These are phyloP conservation scores for Diospyros lotus DNA, from an alignment of 148 eudicot genomes.

Conservation along the genomic window DNA sequence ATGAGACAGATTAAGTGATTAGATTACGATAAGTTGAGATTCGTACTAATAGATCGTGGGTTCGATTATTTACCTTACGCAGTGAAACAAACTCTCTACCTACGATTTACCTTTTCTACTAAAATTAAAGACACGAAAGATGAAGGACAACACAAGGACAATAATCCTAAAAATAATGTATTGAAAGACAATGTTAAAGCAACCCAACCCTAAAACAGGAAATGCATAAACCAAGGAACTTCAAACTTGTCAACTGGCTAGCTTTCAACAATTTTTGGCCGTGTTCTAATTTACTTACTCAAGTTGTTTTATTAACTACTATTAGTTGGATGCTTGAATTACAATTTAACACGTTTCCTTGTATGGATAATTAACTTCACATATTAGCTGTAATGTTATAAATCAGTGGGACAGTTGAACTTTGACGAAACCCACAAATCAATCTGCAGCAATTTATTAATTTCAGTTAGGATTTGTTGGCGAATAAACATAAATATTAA, in stretches of 20 bases:
- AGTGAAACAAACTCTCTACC: no score
- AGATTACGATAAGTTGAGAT: no score
- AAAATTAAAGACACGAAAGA: no score
- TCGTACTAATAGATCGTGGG: no score
- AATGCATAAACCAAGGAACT: background rate
- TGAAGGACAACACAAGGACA: no score
- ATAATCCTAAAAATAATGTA: no score
- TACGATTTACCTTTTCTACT: no score
- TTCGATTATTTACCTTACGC: no score
- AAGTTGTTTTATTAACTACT: no score
- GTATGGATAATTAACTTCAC: background rate
- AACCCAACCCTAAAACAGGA: background rate
- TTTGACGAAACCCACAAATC: background rate
- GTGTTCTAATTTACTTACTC: no score
- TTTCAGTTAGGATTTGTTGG: conserved; percentile 2
- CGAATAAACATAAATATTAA: background rate
- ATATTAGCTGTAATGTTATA: conserved; percentile 29
- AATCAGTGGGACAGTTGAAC: conserved; percentile 26
- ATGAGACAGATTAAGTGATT: no score
- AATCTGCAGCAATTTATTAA: conserved; percentile 6
- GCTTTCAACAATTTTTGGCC: background rate
- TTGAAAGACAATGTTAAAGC: background rate
- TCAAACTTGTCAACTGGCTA: background rate
- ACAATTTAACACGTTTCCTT: background rate
- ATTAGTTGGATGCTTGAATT: background rate